These are phyloP conservation scores for Chrysosporium queenslandicum DNA, from an alignment of 2,329 filamentous ascomycete genomes.

Conservation along the genomic window DNA sequence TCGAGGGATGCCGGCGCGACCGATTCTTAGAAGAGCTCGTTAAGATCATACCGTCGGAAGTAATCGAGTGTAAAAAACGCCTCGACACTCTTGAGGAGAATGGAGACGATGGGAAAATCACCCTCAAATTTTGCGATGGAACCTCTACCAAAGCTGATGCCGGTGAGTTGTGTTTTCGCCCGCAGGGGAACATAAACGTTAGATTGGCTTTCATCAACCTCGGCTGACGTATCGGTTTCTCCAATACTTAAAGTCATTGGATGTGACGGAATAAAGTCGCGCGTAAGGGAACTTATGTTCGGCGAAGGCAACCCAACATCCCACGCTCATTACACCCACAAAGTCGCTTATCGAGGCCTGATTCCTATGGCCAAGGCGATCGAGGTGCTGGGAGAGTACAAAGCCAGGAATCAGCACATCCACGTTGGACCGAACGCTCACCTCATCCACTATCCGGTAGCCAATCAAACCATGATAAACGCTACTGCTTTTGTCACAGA, in stretches of 20 bases:
- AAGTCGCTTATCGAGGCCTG: constrained; percentile 54
- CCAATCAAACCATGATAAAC: neutral
- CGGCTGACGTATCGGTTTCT: neutral
- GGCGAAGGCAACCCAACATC: constrained; percentile 39
- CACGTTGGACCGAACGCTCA: constrained; percentile 5
- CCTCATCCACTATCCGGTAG: constrained; percentile 1
- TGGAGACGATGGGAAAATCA: constrained; percentile 19
- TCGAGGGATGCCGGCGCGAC: neutral
- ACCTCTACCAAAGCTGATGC: constrained; percentile 36
- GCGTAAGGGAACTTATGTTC: constrained; percentile 44
- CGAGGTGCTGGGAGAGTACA: constrained; percentile 40
- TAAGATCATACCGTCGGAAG: constrained; percentile 31
- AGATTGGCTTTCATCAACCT: neutral
- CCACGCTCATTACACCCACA: constrained; percentile 44
- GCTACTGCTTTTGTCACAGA: neutral
- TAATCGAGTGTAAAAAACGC: constrained; percentile 30
- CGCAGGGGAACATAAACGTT: neutral
- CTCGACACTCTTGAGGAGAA: constrained; percentile 25
- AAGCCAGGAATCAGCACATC: constrained; percentile 17
- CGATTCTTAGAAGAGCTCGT: constrained; percentile 24
- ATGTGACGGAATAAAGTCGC: constrained; percentile 55
- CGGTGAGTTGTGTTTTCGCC: constrained; percentile 18
- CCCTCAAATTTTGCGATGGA: constrained; percentile 39
- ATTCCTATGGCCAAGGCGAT: constrained; percentile 49
- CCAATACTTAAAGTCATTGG: constrained; percentile 37